phyloP scores from a whole-genome alignment of 2,329 filamentous ascomycete species.

The Xylaria polymorpha region DNA sequence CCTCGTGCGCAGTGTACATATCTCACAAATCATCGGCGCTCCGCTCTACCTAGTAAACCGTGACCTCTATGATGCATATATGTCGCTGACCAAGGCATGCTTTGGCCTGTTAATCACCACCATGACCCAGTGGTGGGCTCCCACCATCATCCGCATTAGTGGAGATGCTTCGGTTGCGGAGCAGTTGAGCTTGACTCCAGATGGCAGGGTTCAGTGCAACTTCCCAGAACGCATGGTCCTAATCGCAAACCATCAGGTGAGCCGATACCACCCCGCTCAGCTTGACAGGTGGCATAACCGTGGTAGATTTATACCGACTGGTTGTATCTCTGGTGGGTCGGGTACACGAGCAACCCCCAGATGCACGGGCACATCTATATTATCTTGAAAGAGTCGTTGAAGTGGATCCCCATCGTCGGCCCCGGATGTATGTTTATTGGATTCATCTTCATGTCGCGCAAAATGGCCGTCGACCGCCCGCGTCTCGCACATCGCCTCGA shows the following conservation, averaged over 20 bases:
- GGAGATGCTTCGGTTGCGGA: slow-evolving; percentile 83
- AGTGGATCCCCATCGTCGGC: slow-evolving; percentile 82
- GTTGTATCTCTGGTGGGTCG: slow-evolving; percentile 94
- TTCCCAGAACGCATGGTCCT: slow-evolving; percentile 86
- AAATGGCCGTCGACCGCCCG: slow-evolving; percentile 83
- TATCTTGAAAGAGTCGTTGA: slow-evolving; percentile 88
- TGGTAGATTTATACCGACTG: slow-evolving; percentile 84
- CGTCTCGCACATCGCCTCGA: slow-evolving; percentile 79
- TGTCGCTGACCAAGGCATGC: slow-evolving; percentile 85
- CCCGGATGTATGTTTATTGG: slow-evolving; percentile 86
- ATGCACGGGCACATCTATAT: slow-evolving; percentile 92
- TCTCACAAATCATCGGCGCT: slow-evolving; percentile 79
- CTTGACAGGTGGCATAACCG: background rate
- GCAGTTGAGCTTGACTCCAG: slow-evolving; percentile 75
- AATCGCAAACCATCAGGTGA: slow-evolving; percentile 86
- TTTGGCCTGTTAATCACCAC: slow-evolving; percentile 83
- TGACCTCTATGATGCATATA: slow-evolving; percentile 85
- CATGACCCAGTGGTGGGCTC: slow-evolving; percentile 89
- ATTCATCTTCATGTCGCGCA: slow-evolving; percentile 92
- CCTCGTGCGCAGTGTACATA: slow-evolving; percentile 64
- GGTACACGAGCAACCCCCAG: slow-evolving; percentile 78
- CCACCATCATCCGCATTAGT: slow-evolving; percentile 83
- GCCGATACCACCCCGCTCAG: slow-evolving; percentile 10
- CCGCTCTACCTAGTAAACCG: slow-evolving; percentile 81
- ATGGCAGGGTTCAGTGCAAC: slow-evolving; percentile 79